These are phyloP conservation scores for Cryptococcus jaspeensis DNA, from an alignment of 1,284 basidiomycete genomes.

Conservation along the genomic window DNA sequence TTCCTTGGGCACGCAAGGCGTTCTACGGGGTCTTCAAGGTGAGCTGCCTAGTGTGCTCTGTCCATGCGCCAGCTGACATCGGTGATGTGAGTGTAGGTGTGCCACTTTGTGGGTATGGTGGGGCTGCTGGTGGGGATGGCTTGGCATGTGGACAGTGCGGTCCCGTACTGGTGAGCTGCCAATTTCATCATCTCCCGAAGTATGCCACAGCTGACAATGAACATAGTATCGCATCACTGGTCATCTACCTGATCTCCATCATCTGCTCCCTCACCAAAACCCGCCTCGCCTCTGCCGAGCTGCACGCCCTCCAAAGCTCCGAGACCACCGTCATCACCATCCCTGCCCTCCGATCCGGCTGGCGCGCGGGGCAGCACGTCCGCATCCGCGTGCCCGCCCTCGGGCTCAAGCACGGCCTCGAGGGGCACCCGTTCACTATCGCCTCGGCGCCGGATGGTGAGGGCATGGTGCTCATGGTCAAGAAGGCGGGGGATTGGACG, in stretches of 20 bases:
- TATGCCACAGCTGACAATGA: slow-evolving; percentile 1
- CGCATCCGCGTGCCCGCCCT: slow-evolving; percentile 45
- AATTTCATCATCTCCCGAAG: background rate
- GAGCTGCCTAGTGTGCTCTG: too few relatives aligned
- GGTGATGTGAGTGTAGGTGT: slow-evolving; percentile 17
- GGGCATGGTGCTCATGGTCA: slow-evolving; percentile 45
- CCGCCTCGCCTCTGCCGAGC: slow-evolving; percentile 36
- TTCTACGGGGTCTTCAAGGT: slow-evolving; percentile 41
- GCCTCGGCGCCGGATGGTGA: slow-evolving; percentile 47
- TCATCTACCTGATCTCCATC: slow-evolving; percentile 49
- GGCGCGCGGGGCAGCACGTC: slow-evolving; percentile 53
- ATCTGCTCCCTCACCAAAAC: slow-evolving; percentile 40
- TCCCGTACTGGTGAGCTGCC: slow-evolving; percentile 57
- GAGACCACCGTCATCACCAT: slow-evolving; percentile 46
- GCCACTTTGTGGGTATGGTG: slow-evolving; percentile 68
- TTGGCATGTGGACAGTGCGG: slow-evolving; percentile 76
- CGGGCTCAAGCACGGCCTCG: slow-evolving; percentile 26
- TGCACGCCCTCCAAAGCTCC: slow-evolving; percentile 38
- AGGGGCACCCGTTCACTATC: slow-evolving; percentile 53
- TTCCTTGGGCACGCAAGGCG: slow-evolving; percentile 37
- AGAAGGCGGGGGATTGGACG: slow-evolving; percentile 49
- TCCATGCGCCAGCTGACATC: background rate
- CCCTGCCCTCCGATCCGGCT: slow-evolving; percentile 44
- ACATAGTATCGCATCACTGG: slow-evolving; percentile 58
- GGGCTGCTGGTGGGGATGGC: slow-evolving; percentile 73